These are phyloP conservation scores for Panus rudis DNA, from an alignment of 768 basidiomycete genomes.

Conservation along the genomic window DNA sequence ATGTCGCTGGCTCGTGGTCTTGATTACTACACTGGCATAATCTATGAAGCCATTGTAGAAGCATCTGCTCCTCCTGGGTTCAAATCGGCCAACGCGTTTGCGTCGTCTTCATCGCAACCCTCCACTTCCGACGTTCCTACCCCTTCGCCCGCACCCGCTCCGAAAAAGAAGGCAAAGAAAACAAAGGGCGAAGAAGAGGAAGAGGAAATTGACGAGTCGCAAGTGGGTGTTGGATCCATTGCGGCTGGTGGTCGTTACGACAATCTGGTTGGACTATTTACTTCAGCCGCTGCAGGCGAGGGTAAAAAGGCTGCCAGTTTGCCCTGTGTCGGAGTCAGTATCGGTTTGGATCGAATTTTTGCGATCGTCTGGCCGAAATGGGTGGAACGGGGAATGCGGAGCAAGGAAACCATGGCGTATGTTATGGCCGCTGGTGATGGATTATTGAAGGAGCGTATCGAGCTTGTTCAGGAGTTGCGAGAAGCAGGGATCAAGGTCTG, in stretches of 20 bases:
- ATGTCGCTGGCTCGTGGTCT: slow-evolving; percentile 95
- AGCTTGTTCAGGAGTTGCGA: slow-evolving; percentile 71
- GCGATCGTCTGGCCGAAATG: slow-evolving; percentile 86
- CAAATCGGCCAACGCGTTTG: slow-evolving; percentile 43
- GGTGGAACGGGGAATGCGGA: slow-evolving; percentile 70
- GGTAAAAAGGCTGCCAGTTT: slow-evolving; percentile 60
- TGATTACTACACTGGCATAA: slow-evolving; percentile 98
- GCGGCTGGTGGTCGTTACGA: slow-evolving; percentile 99
- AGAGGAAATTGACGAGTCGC: slow-evolving; percentile 86
- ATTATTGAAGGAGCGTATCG: slow-evolving; percentile 76
- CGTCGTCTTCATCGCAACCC: slow-evolving; percentile 27
- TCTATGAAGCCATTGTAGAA: slow-evolving; percentile 93
- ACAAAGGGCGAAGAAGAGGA: slow-evolving; percentile 48
- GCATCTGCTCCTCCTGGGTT: slow-evolving; percentile 90
- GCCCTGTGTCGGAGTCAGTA: slow-evolving; percentile 89
- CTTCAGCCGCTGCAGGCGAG: slow-evolving; percentile 69
- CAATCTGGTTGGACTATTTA: slow-evolving; percentile 88
- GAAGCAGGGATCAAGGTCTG: slow-evolving; percentile 81
- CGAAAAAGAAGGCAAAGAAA: slow-evolving; percentile 40
- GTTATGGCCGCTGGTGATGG: slow-evolving; percentile 91
- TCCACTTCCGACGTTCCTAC: slow-evolving; percentile 22
- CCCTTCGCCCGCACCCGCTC: slow-evolving; percentile 25
- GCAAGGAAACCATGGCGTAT: slow-evolving; percentile 90
- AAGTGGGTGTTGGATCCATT: slow-evolving; percentile 96
- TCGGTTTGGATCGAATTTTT: slow-evolving; percentile 92